Percentiles rank a stretch among this genome's conserved stretches.
Conservation (phyloP, 1,284 basidiomycete genomes). For the Ustilago esculenta region DNA sequence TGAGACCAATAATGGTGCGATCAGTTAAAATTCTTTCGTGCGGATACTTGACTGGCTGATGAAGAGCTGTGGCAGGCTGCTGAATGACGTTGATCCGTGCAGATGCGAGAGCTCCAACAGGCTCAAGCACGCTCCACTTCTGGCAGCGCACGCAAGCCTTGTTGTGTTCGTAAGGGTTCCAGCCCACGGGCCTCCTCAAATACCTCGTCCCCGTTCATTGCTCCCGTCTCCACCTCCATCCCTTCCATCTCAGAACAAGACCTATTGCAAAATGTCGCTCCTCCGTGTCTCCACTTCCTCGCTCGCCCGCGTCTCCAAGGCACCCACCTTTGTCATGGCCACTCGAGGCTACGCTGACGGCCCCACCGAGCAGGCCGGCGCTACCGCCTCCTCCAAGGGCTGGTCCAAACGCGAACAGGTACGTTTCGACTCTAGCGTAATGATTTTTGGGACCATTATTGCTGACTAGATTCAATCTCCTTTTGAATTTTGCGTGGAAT, state of each 20-base stretch:
- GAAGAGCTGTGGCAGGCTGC: constrained; percentile 3
- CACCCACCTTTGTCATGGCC: constrained; percentile 47
- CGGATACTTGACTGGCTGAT: constrained; percentile 1
- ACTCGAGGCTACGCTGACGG: constrained; percentile 52
- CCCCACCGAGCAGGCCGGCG: constrained; percentile 46
- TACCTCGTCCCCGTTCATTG: too few relatives aligned
- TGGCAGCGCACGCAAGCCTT: too few relatives aligned
- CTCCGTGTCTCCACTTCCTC: constrained; percentile 44
- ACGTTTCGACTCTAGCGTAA: neutral
- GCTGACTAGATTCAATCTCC: too few relatives aligned
- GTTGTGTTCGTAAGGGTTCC: constrained; percentile 5
- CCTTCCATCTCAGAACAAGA: neutral
- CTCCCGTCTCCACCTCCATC: neutral
- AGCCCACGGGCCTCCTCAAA: neutral
- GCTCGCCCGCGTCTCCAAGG: constrained; percentile 42
- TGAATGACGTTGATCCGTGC: constrained; percentile 43
- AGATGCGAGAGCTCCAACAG: neutral
- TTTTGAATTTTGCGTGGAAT: too few relatives aligned
- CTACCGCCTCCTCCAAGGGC: constrained; percentile 49
- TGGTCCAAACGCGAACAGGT: constrained; percentile 59
- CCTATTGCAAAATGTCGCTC: constrained; percentile 34
- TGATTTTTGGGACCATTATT: too few relatives aligned
- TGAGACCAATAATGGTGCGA: neutral
- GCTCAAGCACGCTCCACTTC: constrained; percentile 19
- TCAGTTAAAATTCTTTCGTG: constrained; percentile 10